Base-by-base conservation (phyloP, 768 basidiomycete genomes). In the Terana coerulea region DNA sequence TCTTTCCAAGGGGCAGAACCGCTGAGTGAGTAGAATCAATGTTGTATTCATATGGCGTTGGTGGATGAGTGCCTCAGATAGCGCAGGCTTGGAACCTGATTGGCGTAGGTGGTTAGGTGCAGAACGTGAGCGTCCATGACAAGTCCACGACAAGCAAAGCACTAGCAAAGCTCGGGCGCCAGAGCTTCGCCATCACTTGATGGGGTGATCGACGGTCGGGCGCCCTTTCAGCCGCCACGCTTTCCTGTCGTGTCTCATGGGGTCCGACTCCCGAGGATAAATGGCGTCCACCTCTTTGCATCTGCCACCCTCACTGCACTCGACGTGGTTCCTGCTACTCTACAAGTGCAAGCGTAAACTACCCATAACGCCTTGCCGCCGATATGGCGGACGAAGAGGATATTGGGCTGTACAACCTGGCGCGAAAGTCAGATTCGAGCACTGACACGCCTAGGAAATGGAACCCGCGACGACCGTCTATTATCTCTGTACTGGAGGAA, bases 341-440 rank as follows among this genome's bases (percentile, higher is more conserved):
- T n/a, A n/a, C n/a, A n/a, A n/a, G n/a, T n/a, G n/a, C n/a, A n/a
- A n/a, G n/a, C n/a, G n/a, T n/a, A n/a, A n/a, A n/a, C n/a, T n/a
- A n/a, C n/a, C n/a, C 39, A 26, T 17, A 11, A 24, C 26, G n/a
- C 9, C 34, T 28, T 4, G 3, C 36, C 41, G 34, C 21, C 9
- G 28, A 10, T 45, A 60, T 41, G 57, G 45, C 56, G 9, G 54
- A 59, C 35, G 64, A 66, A 53, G 56, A 35, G 49, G 64, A 66
- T 50, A 63, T 66, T 25, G 64, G 64, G 31, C 56, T 63, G 35
- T 52, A 52, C 43, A 56, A 50, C 45, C 57, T 64, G 42, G 57
- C 59, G 5, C 47, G 49, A 31, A 49, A 49, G 8, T 50, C 52
- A 14, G 37, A 31, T 9, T 54, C 59, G 5, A 46, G 53, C 26